phyloP scores from a whole-genome alignment of 768 basidiomycete genomes.

The Trametes punicea region DNA sequence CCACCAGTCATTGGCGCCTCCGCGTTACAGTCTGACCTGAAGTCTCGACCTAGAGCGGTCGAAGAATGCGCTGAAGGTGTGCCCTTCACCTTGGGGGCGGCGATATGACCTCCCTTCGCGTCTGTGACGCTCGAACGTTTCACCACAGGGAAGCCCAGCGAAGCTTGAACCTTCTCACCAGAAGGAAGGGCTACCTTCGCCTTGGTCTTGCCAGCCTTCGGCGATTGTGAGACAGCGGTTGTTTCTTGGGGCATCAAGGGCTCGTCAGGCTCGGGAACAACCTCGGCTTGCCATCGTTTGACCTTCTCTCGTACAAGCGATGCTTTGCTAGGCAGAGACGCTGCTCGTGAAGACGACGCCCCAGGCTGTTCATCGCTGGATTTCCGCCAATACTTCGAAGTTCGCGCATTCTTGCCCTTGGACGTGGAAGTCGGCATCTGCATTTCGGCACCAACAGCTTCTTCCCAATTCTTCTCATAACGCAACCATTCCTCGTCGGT shows the following conservation, averaged over 20 bases:
- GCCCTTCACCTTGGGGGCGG: conserved; percentile 3
- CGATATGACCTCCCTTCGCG: conserved; percentile 12
- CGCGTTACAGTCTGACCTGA: background rate
- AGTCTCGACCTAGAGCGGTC: background rate
- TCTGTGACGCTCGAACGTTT: conserved; percentile 29
- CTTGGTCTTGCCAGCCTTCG: conserved; percentile 12
- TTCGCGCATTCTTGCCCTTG: background rate
- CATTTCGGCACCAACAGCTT: conserved; percentile 17
- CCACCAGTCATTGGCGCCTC: background rate
- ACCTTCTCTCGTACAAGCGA: conserved; percentile 36
- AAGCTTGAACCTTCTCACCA: conserved; percentile 22
- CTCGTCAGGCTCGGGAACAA: conserved; percentile 10
- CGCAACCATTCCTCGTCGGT: conserved; percentile 49
- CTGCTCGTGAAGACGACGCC: background rate
- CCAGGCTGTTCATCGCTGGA: background rate
- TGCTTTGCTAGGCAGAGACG: conserved; percentile 15
- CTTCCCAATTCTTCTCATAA: conserved; percentile 40
- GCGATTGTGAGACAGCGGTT: background rate
- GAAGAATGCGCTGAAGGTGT: background rate
- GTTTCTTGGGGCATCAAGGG: background rate
- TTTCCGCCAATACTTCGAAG: conserved; percentile 23
- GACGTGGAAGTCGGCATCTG: conserved; percentile 6
- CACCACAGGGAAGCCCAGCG: conserved; percentile 44
- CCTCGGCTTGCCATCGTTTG: conserved; percentile 34
- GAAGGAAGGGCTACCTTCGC: background rate